A percentile compares a stretch with the other conserved stretches of the same genome.
phyloP scores from a whole-genome alignment of 2,329 filamentous ascomycete species.

The Lecanicillium sp. region DNA sequence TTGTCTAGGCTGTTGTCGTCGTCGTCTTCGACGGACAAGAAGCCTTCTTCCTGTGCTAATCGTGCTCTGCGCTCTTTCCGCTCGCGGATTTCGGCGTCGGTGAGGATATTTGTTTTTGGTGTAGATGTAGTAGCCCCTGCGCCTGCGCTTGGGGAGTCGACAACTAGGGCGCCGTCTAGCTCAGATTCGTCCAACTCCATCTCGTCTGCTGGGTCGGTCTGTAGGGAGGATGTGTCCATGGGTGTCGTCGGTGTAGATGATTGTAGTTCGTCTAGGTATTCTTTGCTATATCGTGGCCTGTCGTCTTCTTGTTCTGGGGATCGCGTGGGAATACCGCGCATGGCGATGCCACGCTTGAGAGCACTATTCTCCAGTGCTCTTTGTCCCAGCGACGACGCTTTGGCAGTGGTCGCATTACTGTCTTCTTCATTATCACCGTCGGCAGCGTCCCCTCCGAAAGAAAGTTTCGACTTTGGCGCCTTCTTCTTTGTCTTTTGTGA shows the following conservation, averaged over 20 bases:
- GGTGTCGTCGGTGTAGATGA: conserved; percentile 80
- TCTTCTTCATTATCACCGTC: conserved; percentile 43
- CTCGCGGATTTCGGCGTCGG: conserved; percentile 76
- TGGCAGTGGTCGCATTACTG: conserved; percentile 55
- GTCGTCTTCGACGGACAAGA: conserved; percentile 55
- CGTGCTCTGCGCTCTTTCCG: conserved; percentile 86
- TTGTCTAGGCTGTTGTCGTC: conserved; percentile 28
- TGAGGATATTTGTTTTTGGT: conserved; percentile 53
- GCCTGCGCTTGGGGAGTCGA: conserved; percentile 35
- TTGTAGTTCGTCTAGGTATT: conserved; percentile 78
- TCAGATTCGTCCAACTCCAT: conserved; percentile 53
- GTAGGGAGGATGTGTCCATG: conserved; percentile 44
- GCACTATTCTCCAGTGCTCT: conserved; percentile 61
- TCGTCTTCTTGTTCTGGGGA: conserved; percentile 54
- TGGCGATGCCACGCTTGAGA: conserved; percentile 40
- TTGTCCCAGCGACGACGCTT: conserved; percentile 53
- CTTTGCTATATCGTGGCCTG: conserved; percentile 74
- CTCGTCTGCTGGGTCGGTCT: conserved; percentile 37
- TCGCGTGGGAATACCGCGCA: conserved; percentile 45
- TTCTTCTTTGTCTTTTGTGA: conserved; percentile 61
- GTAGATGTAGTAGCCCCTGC: conserved; percentile 27
- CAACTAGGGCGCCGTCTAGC: conserved; percentile 56
- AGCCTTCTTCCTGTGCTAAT: conserved; percentile 60
- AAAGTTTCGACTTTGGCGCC: conserved; percentile 50
- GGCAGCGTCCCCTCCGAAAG: conserved; percentile 57